Percentiles rank a stretch among this genome's conserved stretches.
These are phyloP conservation scores for Sequoia sempervirens DNA, from an alignment of 75 land plant genomes.

Conservation along the genomic window DNA sequence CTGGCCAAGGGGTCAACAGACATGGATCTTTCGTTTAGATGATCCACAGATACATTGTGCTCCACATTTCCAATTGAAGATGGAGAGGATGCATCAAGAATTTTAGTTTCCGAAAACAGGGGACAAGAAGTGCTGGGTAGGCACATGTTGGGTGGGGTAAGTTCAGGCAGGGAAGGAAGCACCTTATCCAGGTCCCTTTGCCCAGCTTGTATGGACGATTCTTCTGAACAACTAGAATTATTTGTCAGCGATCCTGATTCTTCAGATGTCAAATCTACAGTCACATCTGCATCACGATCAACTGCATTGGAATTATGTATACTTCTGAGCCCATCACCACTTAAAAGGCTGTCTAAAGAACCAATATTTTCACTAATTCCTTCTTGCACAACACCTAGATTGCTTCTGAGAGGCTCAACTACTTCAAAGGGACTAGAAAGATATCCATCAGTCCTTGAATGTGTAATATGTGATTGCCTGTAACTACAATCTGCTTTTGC, in stretches of 20 bases:
- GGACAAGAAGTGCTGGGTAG: background rate
- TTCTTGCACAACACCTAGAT: background rate
- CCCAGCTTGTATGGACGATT: background rate
- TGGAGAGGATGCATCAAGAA: background rate
- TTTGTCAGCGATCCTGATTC: background rate
- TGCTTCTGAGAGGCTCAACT: constrained; percentile 2
- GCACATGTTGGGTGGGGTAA: background rate
- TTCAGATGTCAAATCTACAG: constrained; percentile 3
- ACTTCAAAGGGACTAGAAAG: constrained; percentile 12
- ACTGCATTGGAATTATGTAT: background rate
- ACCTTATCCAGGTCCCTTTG: background rate
- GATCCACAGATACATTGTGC: background rate
- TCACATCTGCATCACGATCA: background rate
- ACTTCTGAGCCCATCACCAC: background rate
- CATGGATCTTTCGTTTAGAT: background rate
- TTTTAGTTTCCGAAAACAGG: background rate
- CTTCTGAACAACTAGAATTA: constrained; percentile 9
- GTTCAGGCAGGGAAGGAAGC: background rate
- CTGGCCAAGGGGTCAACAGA: background rate
- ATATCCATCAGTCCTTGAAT: background rate
- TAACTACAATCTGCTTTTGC: background rate
- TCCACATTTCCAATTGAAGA: background rate
- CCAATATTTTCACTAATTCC: background rate
- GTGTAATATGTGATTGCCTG: background rate
- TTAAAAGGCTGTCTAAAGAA: background rate